Percentiles rank a stretch among this genome's conserved stretches.
These are phyloP conservation scores for Besnoitia besnoiti DNA, from an alignment of 169 alveolate species.

Conservation along the genomic window DNA sequence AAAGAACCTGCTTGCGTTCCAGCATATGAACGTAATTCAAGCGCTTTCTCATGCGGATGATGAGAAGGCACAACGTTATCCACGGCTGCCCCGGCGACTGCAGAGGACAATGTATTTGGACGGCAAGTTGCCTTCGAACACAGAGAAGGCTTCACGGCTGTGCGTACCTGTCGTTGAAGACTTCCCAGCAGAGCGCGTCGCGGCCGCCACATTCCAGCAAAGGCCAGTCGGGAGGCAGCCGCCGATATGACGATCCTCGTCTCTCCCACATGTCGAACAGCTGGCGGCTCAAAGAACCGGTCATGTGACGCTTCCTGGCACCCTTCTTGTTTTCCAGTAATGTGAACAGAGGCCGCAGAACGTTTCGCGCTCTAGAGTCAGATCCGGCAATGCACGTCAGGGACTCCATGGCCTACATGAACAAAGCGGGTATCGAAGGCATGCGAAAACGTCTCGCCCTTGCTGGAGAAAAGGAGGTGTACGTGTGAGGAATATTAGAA, in stretches of 20 bases:
- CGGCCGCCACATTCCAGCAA: slow-evolving; percentile 34
- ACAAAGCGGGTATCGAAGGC: background rate
- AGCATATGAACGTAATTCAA: too few species aligned
- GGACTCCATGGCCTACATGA: slow-evolving; percentile 19
- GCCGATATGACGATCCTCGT: slow-evolving; percentile 51
- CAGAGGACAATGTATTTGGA: too few species aligned
- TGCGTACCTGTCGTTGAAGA: slow-evolving; percentile 58
- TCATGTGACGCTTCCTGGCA: background rate
- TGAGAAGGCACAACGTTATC: too few species aligned
- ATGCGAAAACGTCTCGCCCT: background rate
- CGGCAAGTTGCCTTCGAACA: too few species aligned
- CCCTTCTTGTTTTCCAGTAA: slow-evolving; percentile 18
- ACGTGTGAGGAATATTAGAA: too few species aligned
- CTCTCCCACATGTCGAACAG: slow-evolving; percentile 37
- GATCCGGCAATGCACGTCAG: slow-evolving; percentile 43
- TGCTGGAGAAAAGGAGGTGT: too few species aligned
- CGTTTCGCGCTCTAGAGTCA: background rate
- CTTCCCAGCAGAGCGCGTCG: slow-evolving; percentile 50
- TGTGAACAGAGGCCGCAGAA: slow-evolving; percentile 17
- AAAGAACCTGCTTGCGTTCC: too few species aligned
- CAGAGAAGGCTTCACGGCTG: too few species aligned
- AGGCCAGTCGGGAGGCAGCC: slow-evolving; percentile 53
- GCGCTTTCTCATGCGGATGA: too few species aligned
- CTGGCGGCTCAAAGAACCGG: slow-evolving; percentile 41
- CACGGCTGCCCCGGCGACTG: too few species aligned